Conservation (phyloP, 805 yeast genomes). For the Saccharomycopsis vini region DNA sequence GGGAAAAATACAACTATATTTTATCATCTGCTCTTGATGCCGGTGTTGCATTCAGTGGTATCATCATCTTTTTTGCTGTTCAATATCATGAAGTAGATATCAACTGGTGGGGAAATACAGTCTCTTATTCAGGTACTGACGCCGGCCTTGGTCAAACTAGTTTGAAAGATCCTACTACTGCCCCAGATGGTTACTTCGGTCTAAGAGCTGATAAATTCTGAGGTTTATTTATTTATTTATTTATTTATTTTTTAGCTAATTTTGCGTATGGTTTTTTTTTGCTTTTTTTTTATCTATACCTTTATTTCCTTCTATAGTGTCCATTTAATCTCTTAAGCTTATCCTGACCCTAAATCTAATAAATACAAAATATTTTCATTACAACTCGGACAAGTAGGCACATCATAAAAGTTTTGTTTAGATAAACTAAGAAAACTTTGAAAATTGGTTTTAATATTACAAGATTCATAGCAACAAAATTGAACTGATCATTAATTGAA, state of each 20-base stretch:
- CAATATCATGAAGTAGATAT: slow-evolving; percentile 35
- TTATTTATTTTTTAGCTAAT: background rate
- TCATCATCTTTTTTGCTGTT: slow-evolving; percentile 43
- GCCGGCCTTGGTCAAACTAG: slow-evolving; percentile 26
- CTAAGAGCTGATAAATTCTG: slow-evolving; percentile 11
- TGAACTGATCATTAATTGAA: too few species aligned
- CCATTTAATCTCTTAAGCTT: too few species aligned
- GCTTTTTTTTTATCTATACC: background rate
- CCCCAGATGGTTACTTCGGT: slow-evolving; percentile 33
- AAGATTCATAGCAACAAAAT: too few species aligned
- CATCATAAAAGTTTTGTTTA: too few species aligned
- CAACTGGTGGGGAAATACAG: slow-evolving; percentile 61
- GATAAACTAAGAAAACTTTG: too few species aligned
- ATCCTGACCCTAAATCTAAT: too few species aligned
- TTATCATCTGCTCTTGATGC: slow-evolving; percentile 49
- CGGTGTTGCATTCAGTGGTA: slow-evolving; percentile 54
- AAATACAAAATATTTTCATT: too few species aligned
- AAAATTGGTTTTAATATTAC: too few species aligned
- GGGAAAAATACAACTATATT: slow-evolving; percentile 42
- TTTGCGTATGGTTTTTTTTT: background rate
- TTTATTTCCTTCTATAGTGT: background rate
- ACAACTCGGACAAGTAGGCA: too few species aligned
- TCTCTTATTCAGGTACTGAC: slow-evolving; percentile 30
- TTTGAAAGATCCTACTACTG: slow-evolving; percentile 19
- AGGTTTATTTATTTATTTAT: background rate